Evolutionary conservation across 805 yeast species (phyloP), one percentile per base, ranked within the genome.

Genomic region (Suhomyces tanzawaensis): DNA sequence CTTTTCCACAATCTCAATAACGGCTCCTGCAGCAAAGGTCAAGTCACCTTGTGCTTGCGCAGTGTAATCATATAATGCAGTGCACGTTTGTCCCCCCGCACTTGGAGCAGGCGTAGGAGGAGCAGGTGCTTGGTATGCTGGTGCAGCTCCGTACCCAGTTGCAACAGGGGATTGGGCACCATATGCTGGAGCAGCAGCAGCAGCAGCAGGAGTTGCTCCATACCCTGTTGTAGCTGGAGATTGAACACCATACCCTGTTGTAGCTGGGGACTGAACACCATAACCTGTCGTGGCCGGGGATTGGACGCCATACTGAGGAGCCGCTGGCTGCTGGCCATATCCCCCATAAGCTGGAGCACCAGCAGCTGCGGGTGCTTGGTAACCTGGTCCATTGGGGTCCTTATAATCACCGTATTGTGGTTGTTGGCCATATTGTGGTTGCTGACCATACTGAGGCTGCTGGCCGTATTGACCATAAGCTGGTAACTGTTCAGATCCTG

Each of bases 11-110:
- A 93, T 72, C 51, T 86, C 85, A 48, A 93, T 90, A 21, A 80
- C 75, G 15, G 90, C 84, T 16, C 98, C 99, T 0, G 95, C 95
- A 23, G 81, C 74, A 68, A 93, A 87, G 14, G 85, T 64, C 55
- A 93, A 72, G 57, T 93, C 99, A 16, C 98, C 98, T 22, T 76
- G 85, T 0, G 96, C 93, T 62, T 89, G 97, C 0, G 98, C 96
- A 7, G 82, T 67, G 62, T 87, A 91, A 54, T 90, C 97, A 58
- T 90, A 91, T 36, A 90, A 61, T 0, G 99, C 96, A 9, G 95
- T 85, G 55, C 96, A 89, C 11, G 83, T 76, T 51, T 79, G 82
- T 2, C 45, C 49, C 3, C 57, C 66, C 3, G 62, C 68, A 7
- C 71, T 57, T 3, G 61, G 53, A 1, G 66, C 58, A 8, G 69